Evolutionary conservation across 768 basidiomycete species (phyloP), one percentile per base, ranked within the genome.

Genomic region (Kwoniella bestiolae): DNA sequence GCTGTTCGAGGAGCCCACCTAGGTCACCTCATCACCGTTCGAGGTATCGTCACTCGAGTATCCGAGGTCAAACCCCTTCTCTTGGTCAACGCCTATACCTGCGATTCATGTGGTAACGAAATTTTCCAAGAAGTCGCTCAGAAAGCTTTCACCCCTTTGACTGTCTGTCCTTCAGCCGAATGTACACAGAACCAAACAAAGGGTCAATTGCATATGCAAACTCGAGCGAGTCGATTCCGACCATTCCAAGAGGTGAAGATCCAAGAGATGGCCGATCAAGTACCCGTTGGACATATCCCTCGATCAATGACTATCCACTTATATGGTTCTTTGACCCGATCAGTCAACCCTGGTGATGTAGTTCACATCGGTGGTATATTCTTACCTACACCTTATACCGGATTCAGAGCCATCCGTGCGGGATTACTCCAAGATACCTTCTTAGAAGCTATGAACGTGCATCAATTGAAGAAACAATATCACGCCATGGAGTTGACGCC

Each of bases 251-350:
- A 99, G 82, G 87, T 96, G 66, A 95, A 95, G 82, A 94, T 99
- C 60, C 96, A 99, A 80, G 96, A 99, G 82, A 95, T 99, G 94
- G 91, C 95, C 26, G 95, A 98, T 76, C 96, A 99, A 88, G 96
- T 99, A 0, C 96, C 96, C 25, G 95, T 99, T 51, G 96, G 96
- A 3, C 96, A 99, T 80, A 99, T 99, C 63, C 96, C 96, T 25
- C 89, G 96, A 41, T 94, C 94, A 2, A 98, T 97, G 96, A 94
- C 94, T 0, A 81, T 96, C n/a, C 94, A 99, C 77, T 85, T 97
- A 34, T 88, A 92, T 69, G 96, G 96, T 25, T 89, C 86, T 65
- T 85, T 96, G 35, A 94, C 93, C 7, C 90, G 96, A 32, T 84
- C 86, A 64, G 89, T 97, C 88, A 94, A 90, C 75, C 96, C 96